A percentile compares a stretch with the other conserved stretches of the same genome.
Evolutionary conservation across 306 rosid species (phyloP).

Genomic region (Malus orientalis): DNA sequence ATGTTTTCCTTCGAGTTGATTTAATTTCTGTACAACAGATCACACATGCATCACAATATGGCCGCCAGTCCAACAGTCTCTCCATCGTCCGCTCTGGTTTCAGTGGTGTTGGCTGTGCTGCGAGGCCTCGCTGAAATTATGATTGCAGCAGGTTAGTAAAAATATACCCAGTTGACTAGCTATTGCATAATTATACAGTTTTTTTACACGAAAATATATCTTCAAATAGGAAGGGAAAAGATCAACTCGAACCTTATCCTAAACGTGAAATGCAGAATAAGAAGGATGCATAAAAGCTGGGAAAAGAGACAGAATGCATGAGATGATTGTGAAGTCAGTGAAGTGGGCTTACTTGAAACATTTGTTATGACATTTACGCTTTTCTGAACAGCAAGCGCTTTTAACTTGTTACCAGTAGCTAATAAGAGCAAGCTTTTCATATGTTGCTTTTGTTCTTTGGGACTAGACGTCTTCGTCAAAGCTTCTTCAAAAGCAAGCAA

Average conservation of each 20-base stretch:
- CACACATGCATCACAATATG: slow-evolving; percentile 40
- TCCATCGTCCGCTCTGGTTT: slow-evolving; percentile 61
- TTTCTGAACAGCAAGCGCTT: slow-evolving; percentile 88
- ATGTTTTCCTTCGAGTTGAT: slow-evolving; percentile 2
- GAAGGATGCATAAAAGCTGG: background rate
- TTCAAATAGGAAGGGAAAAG: background rate
- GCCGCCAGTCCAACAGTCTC: slow-evolving; percentile 69
- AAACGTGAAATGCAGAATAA: background rate
- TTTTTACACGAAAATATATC: background rate
- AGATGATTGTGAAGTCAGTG: background rate
- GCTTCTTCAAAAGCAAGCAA: slow-evolving; percentile 89
- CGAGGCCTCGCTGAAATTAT: slow-evolving; percentile 63
- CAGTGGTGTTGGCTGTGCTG: slow-evolving; percentile 40
- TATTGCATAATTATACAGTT: background rate
- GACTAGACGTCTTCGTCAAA: slow-evolving; percentile 73
- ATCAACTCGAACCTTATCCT: background rate
- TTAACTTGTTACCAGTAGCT: slow-evolving; percentile 86
- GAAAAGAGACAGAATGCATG: slow-evolving; percentile 5
- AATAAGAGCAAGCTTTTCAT: slow-evolving; percentile 73
- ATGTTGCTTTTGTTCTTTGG: slow-evolving; percentile 89
- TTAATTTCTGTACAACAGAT: slow-evolving; percentile 67
- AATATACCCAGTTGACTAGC: slow-evolving; percentile 2
- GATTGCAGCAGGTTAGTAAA: background rate
- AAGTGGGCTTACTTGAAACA: slow-evolving; percentile 63
- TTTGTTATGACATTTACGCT: slow-evolving; percentile 78